Base-by-base conservation (phyloP, 352 stramenopile genomes). In the Pythium oligandrum region DNA sequence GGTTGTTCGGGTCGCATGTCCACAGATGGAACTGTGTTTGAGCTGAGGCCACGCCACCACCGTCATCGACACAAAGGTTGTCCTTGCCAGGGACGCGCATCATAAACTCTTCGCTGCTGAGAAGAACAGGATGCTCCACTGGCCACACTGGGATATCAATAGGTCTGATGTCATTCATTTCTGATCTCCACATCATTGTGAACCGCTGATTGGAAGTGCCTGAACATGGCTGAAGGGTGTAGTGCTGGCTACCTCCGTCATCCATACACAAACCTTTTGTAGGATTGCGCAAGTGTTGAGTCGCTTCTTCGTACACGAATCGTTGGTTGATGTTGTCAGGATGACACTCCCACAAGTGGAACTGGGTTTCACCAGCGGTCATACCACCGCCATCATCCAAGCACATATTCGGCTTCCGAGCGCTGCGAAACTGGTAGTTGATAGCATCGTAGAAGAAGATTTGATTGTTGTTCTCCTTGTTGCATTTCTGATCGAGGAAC, bases 251-350 rank as follows among this genome's bases (percentile, higher is more conserved):
- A 3, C 32, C n/a, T 2, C 30, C 9, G 37, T 46, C 9, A 37
- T 47, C 49, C 45, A 71, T 47, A 33, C 66, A 75, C 10, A 69
- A 37, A 32, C 57, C 53, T 43, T 62, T 61, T 3, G 9, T 40
- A 2, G 49, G 49, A 10, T 46, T 43, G 34, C 36, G 31, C 30
- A 49, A 33, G 30, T 49, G 51, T 37, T 51, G 51, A 42, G 44
- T 49, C 7, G 44, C 26, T 4, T 44, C 36, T 8, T 57, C 32
- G 17, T 49, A 57, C 3, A 44, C 26, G 37, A 69, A 78, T 51
- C 63, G 66, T 40, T 78, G 69, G 48, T 78, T 78, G 43, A 39
- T 8, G 53, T 60, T 66, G 47, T 38, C 38, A 26, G 33, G 31
- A 30, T 57, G 42, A 38, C 59, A 66, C n/a, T 51, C 32, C 51